These are phyloP conservation scores for Pichia sp. DNA, from an alignment of 1,139 yeast genomes.

Conservation along the genomic window DNA sequence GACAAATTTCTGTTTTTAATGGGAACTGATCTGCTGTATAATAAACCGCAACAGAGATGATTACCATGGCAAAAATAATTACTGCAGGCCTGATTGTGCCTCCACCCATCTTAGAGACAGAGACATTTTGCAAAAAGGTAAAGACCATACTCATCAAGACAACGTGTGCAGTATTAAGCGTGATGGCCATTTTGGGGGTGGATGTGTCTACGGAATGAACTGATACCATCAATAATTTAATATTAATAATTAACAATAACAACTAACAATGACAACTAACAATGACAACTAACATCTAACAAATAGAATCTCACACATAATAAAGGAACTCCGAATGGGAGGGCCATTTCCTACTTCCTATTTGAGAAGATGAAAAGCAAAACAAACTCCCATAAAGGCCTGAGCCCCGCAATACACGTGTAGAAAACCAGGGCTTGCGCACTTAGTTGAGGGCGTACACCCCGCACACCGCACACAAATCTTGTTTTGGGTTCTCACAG, in stretches of 20 bases:
- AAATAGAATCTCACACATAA: background rate
- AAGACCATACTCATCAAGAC: conserved; percentile 1
- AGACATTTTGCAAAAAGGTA: conserved; percentile 4
- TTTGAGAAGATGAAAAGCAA: background rate
- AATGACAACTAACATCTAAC: background rate
- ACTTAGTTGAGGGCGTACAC: background rate
- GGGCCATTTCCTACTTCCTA: background rate
- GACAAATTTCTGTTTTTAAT: background rate
- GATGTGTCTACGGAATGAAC: background rate
- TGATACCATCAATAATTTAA: background rate
- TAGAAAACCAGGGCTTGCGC: background rate
- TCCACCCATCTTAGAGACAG: conserved; percentile 1
- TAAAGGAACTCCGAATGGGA: background rate
- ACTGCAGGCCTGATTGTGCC: background rate
- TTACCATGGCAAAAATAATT: background rate
- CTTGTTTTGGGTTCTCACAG: background rate
- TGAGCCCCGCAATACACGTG: background rate
- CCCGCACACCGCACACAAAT: background rate
- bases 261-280: background rate
- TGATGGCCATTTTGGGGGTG: background rate
- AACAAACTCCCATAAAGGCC: background rate
- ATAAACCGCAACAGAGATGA: background rate
- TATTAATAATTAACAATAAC: background rate
- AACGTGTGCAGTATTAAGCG: background rate
- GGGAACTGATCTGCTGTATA: background rate